A percentile compares a stretch with the other conserved stretches of the same genome.
Evolutionary conservation across 345 rosid genomes (phyloP).

Genomic region (Salix exigua): DNA sequence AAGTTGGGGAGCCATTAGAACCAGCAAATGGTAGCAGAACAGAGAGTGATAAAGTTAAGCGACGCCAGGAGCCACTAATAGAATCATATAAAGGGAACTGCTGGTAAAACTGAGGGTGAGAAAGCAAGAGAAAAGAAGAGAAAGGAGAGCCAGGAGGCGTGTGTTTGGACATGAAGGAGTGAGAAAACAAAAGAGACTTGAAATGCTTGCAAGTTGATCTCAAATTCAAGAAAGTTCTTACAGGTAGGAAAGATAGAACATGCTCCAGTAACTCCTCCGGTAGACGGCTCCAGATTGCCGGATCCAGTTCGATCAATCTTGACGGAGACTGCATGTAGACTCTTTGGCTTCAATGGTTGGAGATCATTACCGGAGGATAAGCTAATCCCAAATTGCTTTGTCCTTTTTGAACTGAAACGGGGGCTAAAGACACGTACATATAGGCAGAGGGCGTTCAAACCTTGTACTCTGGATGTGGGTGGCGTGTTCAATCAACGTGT

Average conservation of each 20-base stretch:
- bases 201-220: constrained; percentile 65
- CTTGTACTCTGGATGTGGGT: neutral
- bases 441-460: neutral
- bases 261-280: constrained; percentile 67
- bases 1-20: constrained; percentile 12
- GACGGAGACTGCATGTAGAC: constrained; percentile 1
- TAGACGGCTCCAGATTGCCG: constrained; percentile 65
- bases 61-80: constrained; percentile 48
- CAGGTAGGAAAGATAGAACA: constrained; percentile 56
- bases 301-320: constrained; percentile 50
- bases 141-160: constrained; percentile 34
- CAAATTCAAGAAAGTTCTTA: constrained; percentile 47
- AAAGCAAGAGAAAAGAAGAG: constrained; percentile 69
- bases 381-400: constrained; percentile 7
- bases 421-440: neutral
- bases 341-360: neutral
- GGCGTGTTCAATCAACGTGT: neutral
- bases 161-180: constrained; percentile 53
- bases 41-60: constrained; percentile 38
- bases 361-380: constrained; percentile 1
- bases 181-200: constrained; percentile 51
- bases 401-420: neutral
- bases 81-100: constrained; percentile 61
- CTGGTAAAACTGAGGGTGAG: constrained; percentile 58
- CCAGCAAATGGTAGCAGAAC: constrained; percentile 25